Conservation (phyloP, 148 eudicot species). For the Rhododendron henanense region DNA sequence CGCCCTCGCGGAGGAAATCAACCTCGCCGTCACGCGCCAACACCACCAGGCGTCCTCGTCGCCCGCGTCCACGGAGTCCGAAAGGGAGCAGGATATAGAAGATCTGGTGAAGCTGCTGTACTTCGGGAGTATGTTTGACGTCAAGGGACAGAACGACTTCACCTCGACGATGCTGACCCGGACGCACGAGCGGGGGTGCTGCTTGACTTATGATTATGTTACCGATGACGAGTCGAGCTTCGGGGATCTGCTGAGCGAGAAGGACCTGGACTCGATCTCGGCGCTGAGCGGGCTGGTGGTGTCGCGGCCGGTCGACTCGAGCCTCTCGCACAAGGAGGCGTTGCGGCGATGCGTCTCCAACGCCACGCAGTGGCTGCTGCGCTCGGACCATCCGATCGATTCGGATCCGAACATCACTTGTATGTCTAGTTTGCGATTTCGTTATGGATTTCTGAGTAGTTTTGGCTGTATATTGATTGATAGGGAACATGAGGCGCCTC, state of each 20-base stretch:
- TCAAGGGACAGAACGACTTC: constrained; percentile 53
- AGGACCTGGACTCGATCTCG: constrained; percentile 80
- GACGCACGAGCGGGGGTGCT: constrained; percentile 75
- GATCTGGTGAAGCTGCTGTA: constrained; percentile 71
- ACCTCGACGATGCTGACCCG: constrained; percentile 54
- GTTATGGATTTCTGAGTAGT: not conserved
- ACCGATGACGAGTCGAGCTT: constrained; percentile 61
- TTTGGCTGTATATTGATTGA: not conserved
- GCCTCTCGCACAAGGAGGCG: constrained; percentile 70
- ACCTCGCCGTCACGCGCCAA: constrained; percentile 22
- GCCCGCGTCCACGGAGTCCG: not conserved
- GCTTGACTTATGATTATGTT: constrained; percentile 85
- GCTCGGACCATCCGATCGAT: constrained; percentile 51
- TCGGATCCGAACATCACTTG: constrained; percentile 55
- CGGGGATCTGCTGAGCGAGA: constrained; percentile 52
- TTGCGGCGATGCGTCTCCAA: constrained; percentile 54
- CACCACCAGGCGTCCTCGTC: not conserved
- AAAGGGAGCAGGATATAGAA: constrained; percentile 2
- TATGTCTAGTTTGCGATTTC: constrained; percentile 19
- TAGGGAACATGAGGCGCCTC: not conserved
- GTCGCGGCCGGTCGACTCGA: constrained; percentile 59
- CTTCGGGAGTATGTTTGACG: constrained; percentile 76
- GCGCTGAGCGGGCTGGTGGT: constrained; percentile 48
- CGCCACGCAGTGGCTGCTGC: constrained; percentile 63
- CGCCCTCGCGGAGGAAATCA: constrained; percentile 57